These are phyloP conservation scores for Plasmodium chabaudi DNA, from an alignment of 169 alveolate species.

Conservation along the genomic window DNA sequence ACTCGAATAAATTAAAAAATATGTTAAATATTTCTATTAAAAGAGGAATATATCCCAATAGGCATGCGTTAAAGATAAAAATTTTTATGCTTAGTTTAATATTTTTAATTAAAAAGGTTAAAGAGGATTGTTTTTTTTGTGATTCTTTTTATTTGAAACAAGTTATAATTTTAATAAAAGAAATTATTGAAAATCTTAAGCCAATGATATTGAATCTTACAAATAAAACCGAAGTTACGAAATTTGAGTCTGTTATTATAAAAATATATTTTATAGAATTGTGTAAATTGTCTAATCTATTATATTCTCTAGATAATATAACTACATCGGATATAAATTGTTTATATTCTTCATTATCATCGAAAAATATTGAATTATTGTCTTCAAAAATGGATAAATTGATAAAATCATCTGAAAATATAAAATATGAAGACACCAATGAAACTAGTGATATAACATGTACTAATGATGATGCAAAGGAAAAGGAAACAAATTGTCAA, in stretches of 20 bases:
- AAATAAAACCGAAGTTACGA: slow-evolving; percentile 4
- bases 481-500: too few species aligned
- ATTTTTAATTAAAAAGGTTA: slow-evolving; percentile 27
- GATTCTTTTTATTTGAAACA: not conserved
- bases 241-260: slow-evolving; percentile 42
- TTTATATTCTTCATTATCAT: not conserved
- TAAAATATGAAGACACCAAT: too few species aligned
- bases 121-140: not conserved
- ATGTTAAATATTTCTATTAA: slow-evolving; percentile 29
- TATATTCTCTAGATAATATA: slow-evolving; percentile 1
- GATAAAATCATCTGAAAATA: too few species aligned
- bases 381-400: too few species aligned
- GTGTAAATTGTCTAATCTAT: slow-evolving; percentile 13
- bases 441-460: too few species aligned
- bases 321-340: not conserved
- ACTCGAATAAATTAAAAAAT: slow-evolving; percentile 48
- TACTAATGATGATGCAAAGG: too few species aligned
- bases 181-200: slow-evolving; percentile 13
- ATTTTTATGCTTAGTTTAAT: slow-evolving; percentile 37
- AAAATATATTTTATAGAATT: slow-evolving; percentile 44
- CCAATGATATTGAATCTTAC: slow-evolving; percentile 20
- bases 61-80: slow-evolving; percentile 11
- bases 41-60: slow-evolving; percentile 11
- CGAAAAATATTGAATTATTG: not conserved
- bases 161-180: slow-evolving; percentile 12